These are phyloP conservation scores for Salmacisia buchloeana DNA, from an alignment of 1,284 basidiomycete species.

Conservation along the genomic window DNA sequence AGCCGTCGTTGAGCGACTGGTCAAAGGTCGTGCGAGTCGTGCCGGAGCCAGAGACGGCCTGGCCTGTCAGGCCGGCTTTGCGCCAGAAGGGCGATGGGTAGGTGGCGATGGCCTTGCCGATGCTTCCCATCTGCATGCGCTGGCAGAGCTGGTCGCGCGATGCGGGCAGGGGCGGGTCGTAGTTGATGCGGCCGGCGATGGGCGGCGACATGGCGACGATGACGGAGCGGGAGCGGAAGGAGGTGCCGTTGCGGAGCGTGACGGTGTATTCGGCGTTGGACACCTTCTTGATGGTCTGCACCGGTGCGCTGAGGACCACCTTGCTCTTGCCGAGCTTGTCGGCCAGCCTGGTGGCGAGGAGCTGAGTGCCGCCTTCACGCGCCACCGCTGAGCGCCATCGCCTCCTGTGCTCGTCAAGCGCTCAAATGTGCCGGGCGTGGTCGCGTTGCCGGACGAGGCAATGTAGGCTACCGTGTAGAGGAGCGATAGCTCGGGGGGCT, in stretches of 20 bases:
- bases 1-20: slow-evolving; percentile 1
- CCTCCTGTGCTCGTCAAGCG: not conserved
- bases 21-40: not conserved
- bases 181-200: slow-evolving; percentile 10
- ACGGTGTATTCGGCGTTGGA: not conserved
- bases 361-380: not conserved
- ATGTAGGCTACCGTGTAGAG: not conserved
- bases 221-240: not conserved
- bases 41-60: slow-evolving; percentile 1
- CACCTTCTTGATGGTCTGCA: not conserved
- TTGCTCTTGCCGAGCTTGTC: slow-evolving; percentile 1
- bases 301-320: slow-evolving; percentile 9
- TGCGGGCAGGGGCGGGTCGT: not conserved
- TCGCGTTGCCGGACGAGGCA: not conserved
- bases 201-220: slow-evolving; percentile 15
- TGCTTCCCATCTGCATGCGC: not conserved
- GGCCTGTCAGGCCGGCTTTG: slow-evolving; percentile 1
- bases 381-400: not conserved
- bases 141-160: not conserved
- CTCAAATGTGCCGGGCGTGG: not conserved
- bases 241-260: not conserved
- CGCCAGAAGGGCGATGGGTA: slow-evolving; percentile 1
- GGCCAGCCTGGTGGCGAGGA: slow-evolving; percentile 1
- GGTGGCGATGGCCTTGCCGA: not conserved
- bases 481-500: not conserved